These are phyloP conservation scores for Balakata baccata DNA, from an alignment of 345 rosid genomes.

Conservation along the genomic window DNA sequence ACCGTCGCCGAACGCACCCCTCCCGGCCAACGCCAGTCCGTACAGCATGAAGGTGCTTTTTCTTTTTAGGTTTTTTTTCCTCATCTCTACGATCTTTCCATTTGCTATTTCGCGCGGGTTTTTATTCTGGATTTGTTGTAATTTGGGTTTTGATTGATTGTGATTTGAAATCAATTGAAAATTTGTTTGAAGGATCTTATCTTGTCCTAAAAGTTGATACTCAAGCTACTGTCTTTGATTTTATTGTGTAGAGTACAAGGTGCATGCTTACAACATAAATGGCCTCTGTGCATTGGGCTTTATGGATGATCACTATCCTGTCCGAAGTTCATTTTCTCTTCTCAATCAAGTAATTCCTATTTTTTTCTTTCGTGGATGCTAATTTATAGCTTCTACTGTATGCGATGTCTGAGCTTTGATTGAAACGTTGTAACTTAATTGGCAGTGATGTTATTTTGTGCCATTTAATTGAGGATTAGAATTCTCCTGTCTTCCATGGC, in stretches of 20 bases:
- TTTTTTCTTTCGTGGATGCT: not conserved
- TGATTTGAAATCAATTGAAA: not conserved
- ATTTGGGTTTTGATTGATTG: not conserved
- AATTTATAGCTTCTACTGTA: not conserved
- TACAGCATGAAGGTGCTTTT: constrained; percentile 79
- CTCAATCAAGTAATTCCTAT: constrained; percentile 63
- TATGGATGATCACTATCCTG: constrained; percentile 96
- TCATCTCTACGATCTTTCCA: not conserved
- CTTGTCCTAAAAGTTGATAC: not conserved
- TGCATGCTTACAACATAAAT: constrained; percentile 81
- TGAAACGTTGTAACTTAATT: not conserved
- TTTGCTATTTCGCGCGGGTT: not conserved
- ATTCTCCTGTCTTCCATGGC: not conserved
- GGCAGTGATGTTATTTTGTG: not conserved
- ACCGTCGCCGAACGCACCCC: constrained; percentile 94
- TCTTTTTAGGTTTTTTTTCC: not conserved
- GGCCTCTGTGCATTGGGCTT: constrained; percentile 86
- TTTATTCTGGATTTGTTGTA: not conserved
- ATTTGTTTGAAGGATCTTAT: too few relatives aligned
- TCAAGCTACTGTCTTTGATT: not conserved
- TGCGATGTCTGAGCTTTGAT: not conserved
- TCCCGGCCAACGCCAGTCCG: constrained; percentile 85
- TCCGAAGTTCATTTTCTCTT: constrained; percentile 86
- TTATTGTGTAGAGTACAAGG: constrained; percentile 72
- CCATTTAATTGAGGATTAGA: not conserved